Evolutionary conservation across 257 asterid species (phyloP).

Genomic region (Solanum appendiculatum): DNA sequence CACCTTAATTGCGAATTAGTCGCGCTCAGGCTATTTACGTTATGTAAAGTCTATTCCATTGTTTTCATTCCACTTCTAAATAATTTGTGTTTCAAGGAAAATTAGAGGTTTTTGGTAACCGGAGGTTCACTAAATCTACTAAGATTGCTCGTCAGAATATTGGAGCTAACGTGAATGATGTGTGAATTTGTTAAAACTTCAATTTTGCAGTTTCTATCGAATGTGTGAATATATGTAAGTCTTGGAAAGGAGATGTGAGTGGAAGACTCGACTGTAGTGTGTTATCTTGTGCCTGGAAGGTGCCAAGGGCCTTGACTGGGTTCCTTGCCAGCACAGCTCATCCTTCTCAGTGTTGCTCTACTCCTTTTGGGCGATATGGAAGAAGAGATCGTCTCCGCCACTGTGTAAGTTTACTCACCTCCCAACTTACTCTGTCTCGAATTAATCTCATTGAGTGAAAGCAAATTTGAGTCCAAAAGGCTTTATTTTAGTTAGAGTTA

Average conservation of each 20-base stretch:
- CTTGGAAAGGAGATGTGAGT: conserved; percentile 66
- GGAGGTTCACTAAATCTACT: background rate
- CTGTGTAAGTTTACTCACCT: conserved; percentile 43
- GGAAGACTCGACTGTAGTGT: conserved; percentile 63
- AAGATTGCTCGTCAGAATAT: background rate
- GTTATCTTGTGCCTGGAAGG: conserved; percentile 69
- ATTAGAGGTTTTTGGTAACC: background rate
- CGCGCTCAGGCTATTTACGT: background rate
- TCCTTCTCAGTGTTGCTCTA: conserved; percentile 31
- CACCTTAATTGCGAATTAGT: background rate
- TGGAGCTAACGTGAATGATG: background rate
- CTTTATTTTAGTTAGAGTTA: background rate
- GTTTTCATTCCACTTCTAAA: background rate
- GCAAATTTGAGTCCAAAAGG: background rate
- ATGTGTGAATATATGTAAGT: conserved; percentile 62
- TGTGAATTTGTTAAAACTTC: background rate
- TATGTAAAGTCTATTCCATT: background rate
- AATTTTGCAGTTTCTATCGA: conserved; percentile 57
- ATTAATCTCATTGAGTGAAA: background rate
- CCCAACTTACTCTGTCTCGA: background rate
- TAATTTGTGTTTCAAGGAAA: background rate
- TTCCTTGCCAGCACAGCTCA: conserved; percentile 77
- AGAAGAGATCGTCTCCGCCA: conserved; percentile 25
- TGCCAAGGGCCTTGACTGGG: conserved; percentile 73
- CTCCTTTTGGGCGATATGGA: conserved; percentile 19